Evolutionary conservation across 2,329 filamentous ascomycete species (phyloP), one percentile per base, ranked within the genome.

Genomic region (Aspergillus viridinutans): DNA sequence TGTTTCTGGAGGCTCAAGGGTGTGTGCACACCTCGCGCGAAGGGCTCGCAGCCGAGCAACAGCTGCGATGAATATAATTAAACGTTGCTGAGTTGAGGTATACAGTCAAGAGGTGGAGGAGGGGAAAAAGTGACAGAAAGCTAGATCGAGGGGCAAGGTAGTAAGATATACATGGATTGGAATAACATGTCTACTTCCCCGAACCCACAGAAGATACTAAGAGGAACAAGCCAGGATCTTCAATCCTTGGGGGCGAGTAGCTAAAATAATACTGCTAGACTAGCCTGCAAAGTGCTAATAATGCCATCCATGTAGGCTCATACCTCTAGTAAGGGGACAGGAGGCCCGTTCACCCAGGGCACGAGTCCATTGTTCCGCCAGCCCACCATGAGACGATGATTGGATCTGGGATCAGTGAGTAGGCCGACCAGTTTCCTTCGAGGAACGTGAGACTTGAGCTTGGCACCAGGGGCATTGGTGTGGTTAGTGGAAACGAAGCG

Each of bases 131-230:
- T 52, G 56, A 48, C 52, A 56, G 49, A 52, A 55, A 55, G 49
- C 53, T 49, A 53, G 58, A 51, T 53, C 28, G 48, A 56, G 56
- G 58, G 56, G 57, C 54, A 53, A 54, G 53, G 60, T 59, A 52
- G 60, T 57, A 55, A 62, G 60, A 60, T 68, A 68, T 67, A 69
- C 57, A 57, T 56, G 49, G 29, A 45, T 58, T 52, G 40, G n/a
- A 43, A 48, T 38, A 29, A 29, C 4, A 35, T 50, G 40, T 54
- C 54, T 51, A 42, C 48, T 48, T 45, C 21, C 10, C n/a, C 42
- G 42, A 45, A 45, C n/a, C 43, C 43, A 47, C 43, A 47, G 43
- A 23, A 25, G 21, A 23, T 47, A 47, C 3, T 6, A 23, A 12
- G 21, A 3, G 10, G 14, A 14, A 14, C 7, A 8, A 23, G n/a